Base-by-base conservation (phyloP, 306 rosid species). In the Medicago lupulina region DNA sequence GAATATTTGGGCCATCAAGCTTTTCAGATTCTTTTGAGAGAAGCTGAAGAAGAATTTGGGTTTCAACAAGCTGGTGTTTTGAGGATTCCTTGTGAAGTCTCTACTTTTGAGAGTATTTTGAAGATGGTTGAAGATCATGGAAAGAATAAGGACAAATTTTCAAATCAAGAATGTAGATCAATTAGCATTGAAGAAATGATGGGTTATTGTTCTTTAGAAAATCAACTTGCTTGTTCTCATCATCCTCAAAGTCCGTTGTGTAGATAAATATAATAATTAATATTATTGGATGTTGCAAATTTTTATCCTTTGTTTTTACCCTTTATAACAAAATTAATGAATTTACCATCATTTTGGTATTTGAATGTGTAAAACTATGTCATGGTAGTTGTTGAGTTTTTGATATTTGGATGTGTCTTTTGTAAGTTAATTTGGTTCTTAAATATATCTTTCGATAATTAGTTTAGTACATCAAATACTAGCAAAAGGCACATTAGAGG, bases 1-100 rank as follows among this genome's bases (percentile, higher is more conserved):
- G 85, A 85, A 57, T 87, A 87, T 68, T 70, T 93, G 44, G 77
- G 90, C 23, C 92, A 86, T 44, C 83, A 78, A 8, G 91, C 89
- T 7, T 89, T 93, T 60, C 87, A 84, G 70, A 54, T 91, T 13
- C 63, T 93, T 57, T 79, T 93, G 41, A 81, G 96, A 78, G 93
- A 93, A 66, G 98, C 98, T 34, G 97, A 89, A 67, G 96, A 93
- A 78, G 97, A 93, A 78, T 93, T 93, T 4, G 97, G 98, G 65
- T 93, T 93, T 64, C 86, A 91, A 25, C 98, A 93, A 83, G 53
- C 80, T 0, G 98, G 98, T 9, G 90, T 93, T 25, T 76, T 93
- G 63, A 87, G 88, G 83, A 79, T 93, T 61, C 97, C 97, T 31
- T 91, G 98, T 62, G 89, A 88, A n/a, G 93, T 91, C 0, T 28